These are phyloP conservation scores for Pulveroboletus sp. DNA, from an alignment of 768 basidiomycete genomes.

Conservation along the genomic window DNA sequence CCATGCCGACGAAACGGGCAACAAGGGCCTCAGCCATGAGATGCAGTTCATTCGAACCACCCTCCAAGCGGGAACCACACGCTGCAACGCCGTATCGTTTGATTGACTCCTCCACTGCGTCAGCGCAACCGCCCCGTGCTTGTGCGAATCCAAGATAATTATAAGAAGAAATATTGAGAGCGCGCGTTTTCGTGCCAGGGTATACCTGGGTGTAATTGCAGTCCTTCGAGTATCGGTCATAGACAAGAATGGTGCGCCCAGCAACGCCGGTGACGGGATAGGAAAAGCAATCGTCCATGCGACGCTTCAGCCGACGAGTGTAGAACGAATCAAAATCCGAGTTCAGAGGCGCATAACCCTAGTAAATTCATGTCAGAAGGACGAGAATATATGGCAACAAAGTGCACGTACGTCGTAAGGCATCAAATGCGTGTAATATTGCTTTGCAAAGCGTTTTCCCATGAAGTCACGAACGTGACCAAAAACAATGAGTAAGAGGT, in stretches of 20 bases:
- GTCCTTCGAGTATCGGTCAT: constrained; percentile 81
- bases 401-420: constrained; percentile 67
- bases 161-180: constrained; percentile 96
- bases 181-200: constrained; percentile 78
- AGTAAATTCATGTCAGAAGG: constrained; percentile 8
- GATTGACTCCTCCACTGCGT: constrained; percentile 84
- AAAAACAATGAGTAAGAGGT: constrained; percentile 84
- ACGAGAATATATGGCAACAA: neutral
- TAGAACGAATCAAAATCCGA: constrained; percentile 99
- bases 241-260: constrained; percentile 82
- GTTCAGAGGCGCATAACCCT: constrained; percentile 96
- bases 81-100: constrained; percentile 56
- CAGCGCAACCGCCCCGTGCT: constrained; percentile 87
- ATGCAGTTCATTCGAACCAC: constrained; percentile 86
- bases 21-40: constrained; percentile 77
- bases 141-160: constrained; percentile 99
- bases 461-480: constrained; percentile 95
- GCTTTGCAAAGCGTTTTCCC: constrained; percentile 73
- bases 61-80: constrained; percentile 75
- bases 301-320: constrained; percentile 89
- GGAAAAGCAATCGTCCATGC: constrained; percentile 94
- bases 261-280: constrained; percentile 93
- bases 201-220: constrained; percentile 73
- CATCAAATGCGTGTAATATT: constrained; percentile 75
- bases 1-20: constrained; percentile 83